Percentiles rank a stretch among this genome's conserved stretches.
These are phyloP conservation scores for Hanseniaspora thailandica DNA, from an alignment of 805 yeast species.

Conservation along the genomic window DNA sequence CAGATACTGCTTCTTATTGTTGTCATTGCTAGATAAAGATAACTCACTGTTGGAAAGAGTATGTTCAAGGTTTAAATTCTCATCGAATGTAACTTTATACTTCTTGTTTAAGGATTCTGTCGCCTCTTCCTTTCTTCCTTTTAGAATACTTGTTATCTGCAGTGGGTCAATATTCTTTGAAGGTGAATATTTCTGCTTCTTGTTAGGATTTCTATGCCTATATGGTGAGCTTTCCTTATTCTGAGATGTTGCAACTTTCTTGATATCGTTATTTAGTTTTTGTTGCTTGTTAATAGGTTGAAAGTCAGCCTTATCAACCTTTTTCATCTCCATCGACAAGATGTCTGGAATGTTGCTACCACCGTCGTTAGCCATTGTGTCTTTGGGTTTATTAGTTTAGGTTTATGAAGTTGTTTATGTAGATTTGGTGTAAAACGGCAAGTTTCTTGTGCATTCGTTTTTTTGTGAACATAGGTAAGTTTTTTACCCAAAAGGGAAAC, in stretches of 20 bases:
- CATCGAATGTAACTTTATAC: constrained; percentile 4
- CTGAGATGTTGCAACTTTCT: background rate
- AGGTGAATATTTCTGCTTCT: constrained; percentile 3
- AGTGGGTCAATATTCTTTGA: background rate
- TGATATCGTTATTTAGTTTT: background rate
- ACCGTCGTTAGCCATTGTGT: background rate
- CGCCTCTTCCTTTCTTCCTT: background rate
- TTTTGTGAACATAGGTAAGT: background rate
- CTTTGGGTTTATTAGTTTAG: background rate
- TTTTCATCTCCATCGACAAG: background rate
- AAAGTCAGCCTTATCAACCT: background rate
- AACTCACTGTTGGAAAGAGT: constrained; percentile 2
- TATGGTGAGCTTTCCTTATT: background rate
- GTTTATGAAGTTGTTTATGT: background rate
- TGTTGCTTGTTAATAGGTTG: background rate
- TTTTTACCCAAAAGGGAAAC: background rate
- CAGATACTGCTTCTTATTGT: background rate
- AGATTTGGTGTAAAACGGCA: too few species aligned
- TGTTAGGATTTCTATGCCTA: background rate
- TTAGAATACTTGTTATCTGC: constrained; percentile 3
- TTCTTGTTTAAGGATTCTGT: background rate
- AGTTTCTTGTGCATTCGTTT: background rate
- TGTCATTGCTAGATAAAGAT: background rate
- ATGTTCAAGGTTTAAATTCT: constrained; percentile 10
- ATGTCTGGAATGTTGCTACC: background rate